Conservation (phyloP, 768 basidiomycete species). For the Boletellus ananas region DNA sequence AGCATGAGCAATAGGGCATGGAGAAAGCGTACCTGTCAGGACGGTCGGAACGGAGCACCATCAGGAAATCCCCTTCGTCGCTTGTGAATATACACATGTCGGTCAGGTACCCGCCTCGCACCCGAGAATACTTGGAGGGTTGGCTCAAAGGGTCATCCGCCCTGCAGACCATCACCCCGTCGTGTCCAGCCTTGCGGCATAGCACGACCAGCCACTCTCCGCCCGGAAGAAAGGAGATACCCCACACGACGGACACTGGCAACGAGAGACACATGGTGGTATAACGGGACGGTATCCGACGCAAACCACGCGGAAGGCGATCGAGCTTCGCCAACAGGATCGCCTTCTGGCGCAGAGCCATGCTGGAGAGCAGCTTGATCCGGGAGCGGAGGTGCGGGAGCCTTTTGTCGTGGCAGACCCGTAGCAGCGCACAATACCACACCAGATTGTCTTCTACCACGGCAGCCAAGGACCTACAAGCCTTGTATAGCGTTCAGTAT, state of each 20-base stretch:
- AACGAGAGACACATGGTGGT: background rate
- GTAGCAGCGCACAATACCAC: constrained; percentile 5
- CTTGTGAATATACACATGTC: constrained; percentile 1
- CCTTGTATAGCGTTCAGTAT: background rate
- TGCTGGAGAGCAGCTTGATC: background rate
- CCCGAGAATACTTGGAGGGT: background rate
- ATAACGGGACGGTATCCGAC: background rate
- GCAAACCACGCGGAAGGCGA: background rate
- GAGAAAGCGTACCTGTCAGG: background rate
- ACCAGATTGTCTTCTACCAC: background rate
- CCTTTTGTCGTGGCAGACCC: constrained; percentile 1
- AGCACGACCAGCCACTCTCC: constrained; percentile 10
- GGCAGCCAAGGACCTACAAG: constrained; percentile 2
- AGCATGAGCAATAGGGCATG: background rate
- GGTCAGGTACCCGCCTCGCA: background rate
- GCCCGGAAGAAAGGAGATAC: constrained; percentile 7
- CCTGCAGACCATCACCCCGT: constrained; percentile 7
- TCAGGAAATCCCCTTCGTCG: background rate
- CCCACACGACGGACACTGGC: background rate
- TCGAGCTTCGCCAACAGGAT: constrained; percentile 4
- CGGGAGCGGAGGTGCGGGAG: constrained; percentile 1
- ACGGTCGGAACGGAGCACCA: constrained; percentile 3
- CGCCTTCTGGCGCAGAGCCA: constrained; percentile 4
- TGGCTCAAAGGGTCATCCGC: background rate
- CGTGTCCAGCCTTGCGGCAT: background rate